Evolutionary conservation across 2,329 filamentous ascomycete species (phyloP).

Genomic region (Thelonectria rubi): DNA sequence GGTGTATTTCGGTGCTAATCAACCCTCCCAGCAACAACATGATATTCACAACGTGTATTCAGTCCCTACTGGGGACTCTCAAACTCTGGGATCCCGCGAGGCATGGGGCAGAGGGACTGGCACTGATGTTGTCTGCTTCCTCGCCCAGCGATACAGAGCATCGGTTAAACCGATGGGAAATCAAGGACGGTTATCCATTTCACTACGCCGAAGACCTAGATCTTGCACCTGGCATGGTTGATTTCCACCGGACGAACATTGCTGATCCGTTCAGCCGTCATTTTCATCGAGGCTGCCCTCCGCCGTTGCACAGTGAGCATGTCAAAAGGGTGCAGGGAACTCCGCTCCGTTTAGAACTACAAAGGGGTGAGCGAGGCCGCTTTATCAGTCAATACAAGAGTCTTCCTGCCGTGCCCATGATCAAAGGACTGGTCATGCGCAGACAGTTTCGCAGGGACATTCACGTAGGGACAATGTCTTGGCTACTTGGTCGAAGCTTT

Average conservation of each 20-base stretch:
- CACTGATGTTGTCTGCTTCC: constrained; percentile 27
- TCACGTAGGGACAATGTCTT: constrained; percentile 21
- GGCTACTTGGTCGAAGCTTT: constrained; percentile 26
- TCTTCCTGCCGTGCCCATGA: constrained; percentile 27
- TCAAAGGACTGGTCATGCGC: constrained; percentile 31
- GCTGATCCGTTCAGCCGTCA: background rate
- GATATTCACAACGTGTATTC: constrained; percentile 27
- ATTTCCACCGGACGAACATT: constrained; percentile 15
- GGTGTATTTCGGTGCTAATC: constrained; percentile 16
- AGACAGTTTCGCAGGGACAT: constrained; percentile 27
- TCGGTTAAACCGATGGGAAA: constrained; percentile 24
- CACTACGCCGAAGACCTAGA: constrained; percentile 28
- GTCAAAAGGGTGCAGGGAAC: constrained; percentile 26
- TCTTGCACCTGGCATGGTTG: constrained; percentile 20
- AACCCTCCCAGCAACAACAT: constrained; percentile 23
- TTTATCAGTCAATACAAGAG: constrained; percentile 17
- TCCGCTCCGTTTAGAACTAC: constrained; percentile 21
- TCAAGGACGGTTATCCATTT: constrained; percentile 23
- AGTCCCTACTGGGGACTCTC: constrained; percentile 26
- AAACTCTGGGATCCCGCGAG: constrained; percentile 28
- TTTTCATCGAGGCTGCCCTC: constrained; percentile 5
- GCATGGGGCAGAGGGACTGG: constrained; percentile 27
- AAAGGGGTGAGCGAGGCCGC: constrained; percentile 13
- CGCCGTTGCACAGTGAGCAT: constrained; percentile 9
- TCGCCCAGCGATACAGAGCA: constrained; percentile 30